phyloP scores from a whole-genome alignment of 2,329 filamentous ascomycete genomes.

The Lecanicillium sp. region DNA sequence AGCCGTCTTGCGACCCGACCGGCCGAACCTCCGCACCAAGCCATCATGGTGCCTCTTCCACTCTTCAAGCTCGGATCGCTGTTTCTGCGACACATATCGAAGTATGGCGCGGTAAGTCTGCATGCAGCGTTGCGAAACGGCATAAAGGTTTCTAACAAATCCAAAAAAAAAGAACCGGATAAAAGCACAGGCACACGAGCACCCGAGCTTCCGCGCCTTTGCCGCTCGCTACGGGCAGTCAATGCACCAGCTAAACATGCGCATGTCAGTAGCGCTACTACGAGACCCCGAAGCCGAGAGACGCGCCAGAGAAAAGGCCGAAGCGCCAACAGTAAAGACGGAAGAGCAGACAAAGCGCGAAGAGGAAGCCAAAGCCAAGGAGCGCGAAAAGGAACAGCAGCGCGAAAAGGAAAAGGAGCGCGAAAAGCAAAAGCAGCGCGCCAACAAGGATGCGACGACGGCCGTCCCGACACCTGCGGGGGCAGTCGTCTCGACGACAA shows the following conservation, averaged over 20 bases:
- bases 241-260: conserved; percentile 62
- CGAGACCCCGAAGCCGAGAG: conserved; percentile 50
- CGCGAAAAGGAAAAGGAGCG: neutral
- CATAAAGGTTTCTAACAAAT: neutral
- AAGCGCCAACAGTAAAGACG: conserved; percentile 56
- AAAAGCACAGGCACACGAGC: conserved; percentile 57
- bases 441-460: neutral
- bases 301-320: conserved; percentile 52
- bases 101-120: conserved; percentile 56
- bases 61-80: conserved; percentile 59
- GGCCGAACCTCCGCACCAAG: neutral
- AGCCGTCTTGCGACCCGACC: conserved; percentile 1
- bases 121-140: no score
- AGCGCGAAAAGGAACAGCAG: conserved; percentile 26
- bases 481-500: conserved; percentile 8
- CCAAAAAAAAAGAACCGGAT: conserved; percentile 47
- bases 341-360: conserved; percentile 52
- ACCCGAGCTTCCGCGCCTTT: conserved; percentile 50
- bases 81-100: conserved; percentile 57
- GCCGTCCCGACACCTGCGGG: no score
- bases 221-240: conserved; percentile 54
- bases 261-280: conserved; percentile 49
- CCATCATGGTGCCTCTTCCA: conserved; percentile 53
- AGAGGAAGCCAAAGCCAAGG: conserved; percentile 34
- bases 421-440: neutral